Base-by-base conservation (phyloP, 306 rosid species). In the Ochetophila trinervis region DNA sequence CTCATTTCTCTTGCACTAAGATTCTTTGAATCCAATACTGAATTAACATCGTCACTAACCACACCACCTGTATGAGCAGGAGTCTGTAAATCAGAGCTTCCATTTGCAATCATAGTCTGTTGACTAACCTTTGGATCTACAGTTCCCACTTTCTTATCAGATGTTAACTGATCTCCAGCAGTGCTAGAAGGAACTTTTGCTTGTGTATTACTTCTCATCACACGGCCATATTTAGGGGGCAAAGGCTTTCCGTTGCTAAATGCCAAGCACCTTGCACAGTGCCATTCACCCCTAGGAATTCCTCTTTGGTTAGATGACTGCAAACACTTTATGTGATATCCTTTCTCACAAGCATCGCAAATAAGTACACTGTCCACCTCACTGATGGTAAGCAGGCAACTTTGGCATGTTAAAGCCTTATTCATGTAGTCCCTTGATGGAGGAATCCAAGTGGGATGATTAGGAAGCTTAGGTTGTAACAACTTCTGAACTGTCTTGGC, bases 201-300 rank as follows among this genome's bases (percentile, higher is more conserved):
- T 52, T 86, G 86, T 47, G 79, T 89, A 45, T 88, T 77, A 32
- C 97, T 90, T 76, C 99, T 84, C 97, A 88, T 93, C 62, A 93
- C 99, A 67, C 97, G 97, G 12, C 99, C 99, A 78, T 90, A 93
- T 78, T 93, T 93, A n/a, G 99, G 99, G 36, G 99, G 95, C 86
- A 93, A 80, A 78, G 97, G 91, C 75, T 90, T 93, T 61, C 99
- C 99, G 63, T 89, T 82, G 48, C 97, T 93, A 76, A 84, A 70
- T 36, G 82, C 72, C 84, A 93, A 80, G 83, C 99, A 93, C 71
- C 78, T 83, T 67, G 80, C 63, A 82, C 99, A 93, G 73, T 93
- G 96, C 99, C 99, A 93, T 76, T 93, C 99, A 18, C 89, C 91
- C 82, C 95, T 83, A 63, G 96, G 97, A 65, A 90, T 88, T 78